Evolutionary conservation across 148 eudicot species (phyloP), one percentile per base, ranked within the genome.

Genomic region (Linanthus parryae): DNA sequence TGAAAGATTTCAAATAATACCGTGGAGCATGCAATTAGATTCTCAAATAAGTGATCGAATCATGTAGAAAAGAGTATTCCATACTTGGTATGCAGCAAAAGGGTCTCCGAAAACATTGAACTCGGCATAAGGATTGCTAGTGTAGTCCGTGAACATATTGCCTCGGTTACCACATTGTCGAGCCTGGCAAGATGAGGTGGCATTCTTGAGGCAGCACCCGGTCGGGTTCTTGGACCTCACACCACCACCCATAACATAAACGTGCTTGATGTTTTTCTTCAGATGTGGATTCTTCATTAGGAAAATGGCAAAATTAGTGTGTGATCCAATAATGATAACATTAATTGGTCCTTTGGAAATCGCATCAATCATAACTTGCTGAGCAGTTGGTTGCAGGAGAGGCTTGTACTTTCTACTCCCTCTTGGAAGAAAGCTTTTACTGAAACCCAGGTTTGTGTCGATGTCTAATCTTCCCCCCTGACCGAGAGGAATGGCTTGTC

Each of bases 1-100:
- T 90, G 54, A 33, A 63, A 40, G 16, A 29, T 5, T 3, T 19
- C 4, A n/a, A 46, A 33, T 44, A 21, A 5, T 50, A 44, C 16
- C n/a, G n/a, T n/a, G n/a, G n/a, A n/a, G n/a, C n/a, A n/a, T n/a
- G n/a, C n/a, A n/a, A n/a, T n/a, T n/a, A n/a, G n/a, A n/a, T n/a
- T n/a, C n/a, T n/a, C n/a, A n/a, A n/a, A n/a, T n/a, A n/a, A n/a
- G n/a, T n/a, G n/a, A 46, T 14, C 3, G 9, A 56, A 14, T 18
- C 30, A 22, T 11, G n/a, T 27, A 19, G 13, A 5, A 12, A 15
- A 6, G 11, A 26, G 18, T 24, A 0, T 9, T n/a, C n/a, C n/a
- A n/a, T 58, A 91, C 97, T 84, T 86, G 84, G 55, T 81, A 83
- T 12, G 97, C 95, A 48, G 95, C 95, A 76, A 91, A 91, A 30